Conservation (phyloP, 345 rosid species). For the Geranium rotundifolium region DNA sequence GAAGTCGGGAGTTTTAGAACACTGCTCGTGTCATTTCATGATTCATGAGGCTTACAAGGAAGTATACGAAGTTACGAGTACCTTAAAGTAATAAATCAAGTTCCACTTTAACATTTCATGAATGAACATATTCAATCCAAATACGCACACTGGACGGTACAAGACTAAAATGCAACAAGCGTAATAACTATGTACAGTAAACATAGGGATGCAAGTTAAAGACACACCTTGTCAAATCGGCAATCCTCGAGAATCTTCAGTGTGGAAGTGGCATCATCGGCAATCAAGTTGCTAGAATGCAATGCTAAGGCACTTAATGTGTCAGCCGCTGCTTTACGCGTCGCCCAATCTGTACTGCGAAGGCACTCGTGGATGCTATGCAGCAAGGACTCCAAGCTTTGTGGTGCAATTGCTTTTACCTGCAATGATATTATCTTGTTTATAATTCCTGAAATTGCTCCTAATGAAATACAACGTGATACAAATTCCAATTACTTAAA, state of each 20-base stretch:
- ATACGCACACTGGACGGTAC: too few species aligned
- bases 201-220: neutral
- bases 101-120: too few species aligned
- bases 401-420: constrained; percentile 91
- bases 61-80: too few species aligned
- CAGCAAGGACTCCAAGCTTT: constrained; percentile 62
- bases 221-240: constrained; percentile 90
- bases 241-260: constrained; percentile 61
- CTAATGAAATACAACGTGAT: neutral
- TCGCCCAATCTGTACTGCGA: constrained; percentile 91
- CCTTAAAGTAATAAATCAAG: too few species aligned
- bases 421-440: constrained; percentile 20
- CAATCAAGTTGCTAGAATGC: constrained; percentile 62
- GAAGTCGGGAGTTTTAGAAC: too few species aligned
- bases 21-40: too few species aligned
- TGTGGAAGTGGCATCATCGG: constrained; percentile 57
- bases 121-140: too few species aligned
- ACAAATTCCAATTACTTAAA: too few species aligned
- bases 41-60: too few species aligned
- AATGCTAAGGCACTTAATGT: constrained; percentile 59
- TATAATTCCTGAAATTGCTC: constrained; percentile 1
- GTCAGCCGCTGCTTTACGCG: constrained; percentile 96
- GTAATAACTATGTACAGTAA: neutral
- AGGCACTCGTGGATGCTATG: constrained; percentile 83
- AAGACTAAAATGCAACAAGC: too few species aligned